Conservation (phyloP, 2,329 filamentous ascomycete species). For the Tolypocladium ophioglossoides region DNA sequence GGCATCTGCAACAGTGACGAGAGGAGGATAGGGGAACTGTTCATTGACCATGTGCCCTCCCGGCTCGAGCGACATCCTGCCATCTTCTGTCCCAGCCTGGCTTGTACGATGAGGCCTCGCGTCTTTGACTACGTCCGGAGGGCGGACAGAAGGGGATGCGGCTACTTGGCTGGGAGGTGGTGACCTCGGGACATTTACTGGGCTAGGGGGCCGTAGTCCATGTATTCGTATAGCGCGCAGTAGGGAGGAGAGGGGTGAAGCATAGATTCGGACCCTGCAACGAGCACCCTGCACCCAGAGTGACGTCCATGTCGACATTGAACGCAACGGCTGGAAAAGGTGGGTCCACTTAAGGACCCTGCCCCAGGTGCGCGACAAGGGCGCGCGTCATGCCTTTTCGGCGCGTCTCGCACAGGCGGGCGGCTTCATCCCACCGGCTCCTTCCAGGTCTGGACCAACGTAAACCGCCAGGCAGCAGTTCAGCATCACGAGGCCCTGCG, state of each 20-base stretch:
- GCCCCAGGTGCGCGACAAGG: conserved; percentile 9
- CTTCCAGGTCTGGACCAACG: background rate
- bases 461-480: background rate
- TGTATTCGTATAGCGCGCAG: too few species aligned
- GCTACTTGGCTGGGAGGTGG: conserved; percentile 23
- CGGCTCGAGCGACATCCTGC: conserved; percentile 21
- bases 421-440: background rate
- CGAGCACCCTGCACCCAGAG: background rate
- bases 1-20: conserved; percentile 14
- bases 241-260: background rate
- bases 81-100: conserved; percentile 17
- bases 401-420: background rate
- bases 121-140: conserved; percentile 3
- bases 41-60: conserved; percentile 35
- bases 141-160: conserved; percentile 14
- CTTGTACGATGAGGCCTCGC: background rate
- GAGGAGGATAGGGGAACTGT: conserved; percentile 23
- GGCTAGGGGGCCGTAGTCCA: background rate
- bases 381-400: conserved; percentile 19
- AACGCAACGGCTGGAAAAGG: background rate
- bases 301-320: background rate
- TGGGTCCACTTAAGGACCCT: background rate
- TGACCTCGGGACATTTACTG: conserved; percentile 30
- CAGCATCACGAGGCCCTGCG: background rate
- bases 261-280: background rate